Conservation (phyloP, 176 grass and related monocot genomes). For the Oryza nivara region DNA sequence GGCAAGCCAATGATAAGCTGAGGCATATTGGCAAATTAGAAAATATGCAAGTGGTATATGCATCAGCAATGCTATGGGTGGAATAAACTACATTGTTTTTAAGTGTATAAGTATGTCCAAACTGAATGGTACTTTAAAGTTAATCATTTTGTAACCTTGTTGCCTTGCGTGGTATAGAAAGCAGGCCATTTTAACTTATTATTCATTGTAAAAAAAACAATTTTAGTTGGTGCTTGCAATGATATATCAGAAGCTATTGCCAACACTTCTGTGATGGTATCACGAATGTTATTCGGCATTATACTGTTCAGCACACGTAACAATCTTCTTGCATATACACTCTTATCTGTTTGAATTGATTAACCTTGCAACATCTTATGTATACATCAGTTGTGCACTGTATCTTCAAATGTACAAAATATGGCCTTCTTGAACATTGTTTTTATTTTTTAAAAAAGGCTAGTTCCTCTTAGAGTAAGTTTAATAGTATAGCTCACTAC, state of each 20-base stretch:
- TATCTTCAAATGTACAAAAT: neutral
- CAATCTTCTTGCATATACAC: neutral
- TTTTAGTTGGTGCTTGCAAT: neutral
- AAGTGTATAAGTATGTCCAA: slow-evolving; percentile 2
- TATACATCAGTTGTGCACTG: neutral
- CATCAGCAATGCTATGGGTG: slow-evolving; percentile 18
- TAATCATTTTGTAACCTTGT: slow-evolving; percentile 9
- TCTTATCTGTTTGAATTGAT: neutral
- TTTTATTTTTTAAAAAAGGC: neutral
- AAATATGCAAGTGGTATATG: slow-evolving; percentile 20
- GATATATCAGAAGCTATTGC: neutral
- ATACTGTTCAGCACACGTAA: neutral
- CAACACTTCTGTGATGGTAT: neutral
- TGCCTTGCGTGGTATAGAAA: neutral
- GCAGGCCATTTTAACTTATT: neutral
- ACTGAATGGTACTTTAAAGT: slow-evolving; percentile 16
- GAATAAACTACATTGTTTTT: slow-evolving; percentile 42
- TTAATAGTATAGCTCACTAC: too few relatives aligned
- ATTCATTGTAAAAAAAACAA: neutral
- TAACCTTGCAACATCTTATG: neutral
- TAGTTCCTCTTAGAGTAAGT: neutral
- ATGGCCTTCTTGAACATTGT: neutral
- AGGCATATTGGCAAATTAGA: neutral
- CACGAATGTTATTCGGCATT: neutral
- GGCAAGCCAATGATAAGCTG: slow-evolving; percentile 23